Evolutionary conservation across 2,329 filamentous ascomycete species (phyloP).

Genomic region (Aspergillus terreus): DNA sequence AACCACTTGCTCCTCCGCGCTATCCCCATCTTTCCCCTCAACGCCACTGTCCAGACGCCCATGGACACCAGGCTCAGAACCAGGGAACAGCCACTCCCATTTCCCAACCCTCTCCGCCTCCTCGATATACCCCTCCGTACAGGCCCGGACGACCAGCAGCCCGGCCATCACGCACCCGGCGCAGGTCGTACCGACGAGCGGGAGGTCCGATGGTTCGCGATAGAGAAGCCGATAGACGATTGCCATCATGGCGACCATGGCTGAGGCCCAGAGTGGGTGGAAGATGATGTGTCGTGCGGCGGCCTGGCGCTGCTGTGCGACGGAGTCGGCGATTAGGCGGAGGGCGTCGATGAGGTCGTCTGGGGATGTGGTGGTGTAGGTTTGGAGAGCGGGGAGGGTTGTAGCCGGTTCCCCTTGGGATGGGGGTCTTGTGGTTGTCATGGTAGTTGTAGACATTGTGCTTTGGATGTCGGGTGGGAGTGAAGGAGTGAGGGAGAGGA

Average conservation of each 20-base stretch:
- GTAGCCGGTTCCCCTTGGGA: background rate
- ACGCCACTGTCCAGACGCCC: background rate
- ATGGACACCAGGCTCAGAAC: too few species aligned
- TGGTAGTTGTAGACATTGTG: background rate
- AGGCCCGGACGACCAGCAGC: conserved; percentile 58
- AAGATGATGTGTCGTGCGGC: conserved; percentile 62
- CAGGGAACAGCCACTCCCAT: too few species aligned
- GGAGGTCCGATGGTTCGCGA: conserved; percentile 22
- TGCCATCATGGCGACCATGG: conserved; percentile 36
- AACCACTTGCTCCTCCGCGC: conserved; percentile 44
- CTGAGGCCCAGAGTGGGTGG: conserved; percentile 50
- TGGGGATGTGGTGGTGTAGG: background rate
- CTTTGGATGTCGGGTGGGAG: background rate
- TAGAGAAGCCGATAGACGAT: conserved; percentile 40
- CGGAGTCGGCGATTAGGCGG: conserved; percentile 71
- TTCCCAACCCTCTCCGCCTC: conserved; percentile 45
- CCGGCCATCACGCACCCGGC: conserved; percentile 62
- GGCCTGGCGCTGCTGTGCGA: conserved; percentile 74
- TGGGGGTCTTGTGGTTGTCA: background rate
- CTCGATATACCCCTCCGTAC: conserved; percentile 59
- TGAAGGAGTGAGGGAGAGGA: background rate
- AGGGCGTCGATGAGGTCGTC: conserved; percentile 55
- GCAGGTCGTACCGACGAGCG: conserved; percentile 19
- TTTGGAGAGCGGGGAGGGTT: background rate
- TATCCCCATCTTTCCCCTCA: too few species aligned